Evolutionary conservation across 1,139 yeast genomes (phyloP).

Genomic region (Geotrichum restrictum): DNA sequence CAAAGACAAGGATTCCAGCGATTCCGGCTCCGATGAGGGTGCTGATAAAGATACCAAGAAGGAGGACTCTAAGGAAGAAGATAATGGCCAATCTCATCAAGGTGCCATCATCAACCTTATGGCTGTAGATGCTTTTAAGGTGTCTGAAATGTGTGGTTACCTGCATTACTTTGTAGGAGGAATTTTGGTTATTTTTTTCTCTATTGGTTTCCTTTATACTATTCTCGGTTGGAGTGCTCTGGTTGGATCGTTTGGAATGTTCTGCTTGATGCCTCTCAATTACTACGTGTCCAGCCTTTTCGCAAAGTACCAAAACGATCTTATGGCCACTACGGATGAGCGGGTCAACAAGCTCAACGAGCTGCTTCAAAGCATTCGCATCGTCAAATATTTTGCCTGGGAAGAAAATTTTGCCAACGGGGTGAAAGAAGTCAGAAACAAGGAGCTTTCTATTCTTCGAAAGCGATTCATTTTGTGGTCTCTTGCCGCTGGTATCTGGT

Average conservation of each 20-base stretch:
- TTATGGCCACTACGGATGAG: slow-evolving; percentile 79
- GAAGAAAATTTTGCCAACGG: slow-evolving; percentile 76
- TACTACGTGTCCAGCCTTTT: slow-evolving; percentile 60
- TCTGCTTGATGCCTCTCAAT: slow-evolving; percentile 68
- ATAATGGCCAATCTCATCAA: slow-evolving; percentile 59
- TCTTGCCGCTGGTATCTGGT: slow-evolving; percentile 64
- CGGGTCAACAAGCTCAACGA: slow-evolving; percentile 92
- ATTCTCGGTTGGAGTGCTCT: slow-evolving; percentile 87
- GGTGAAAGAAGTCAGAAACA: slow-evolving; percentile 66
- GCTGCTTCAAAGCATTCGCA: slow-evolving; percentile 87
- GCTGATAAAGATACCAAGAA: slow-evolving; percentile 37
- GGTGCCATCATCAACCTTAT: slow-evolving; percentile 92
- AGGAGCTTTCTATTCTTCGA: slow-evolving; percentile 60
- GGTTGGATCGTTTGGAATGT: slow-evolving; percentile 69
- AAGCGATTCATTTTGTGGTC: slow-evolving; percentile 68
- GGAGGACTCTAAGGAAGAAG: slow-evolving; percentile 33
- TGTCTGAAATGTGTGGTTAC: slow-evolving; percentile 81
- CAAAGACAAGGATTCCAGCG: slow-evolving; percentile 22
- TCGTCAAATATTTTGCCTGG: slow-evolving; percentile 96
- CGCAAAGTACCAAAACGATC: slow-evolving; percentile 64
- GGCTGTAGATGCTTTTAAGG: slow-evolving; percentile 94
- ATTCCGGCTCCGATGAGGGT: slow-evolving; percentile 18
- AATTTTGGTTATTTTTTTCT: slow-evolving; percentile 61
- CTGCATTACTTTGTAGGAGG: slow-evolving; percentile 77
- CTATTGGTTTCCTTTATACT: slow-evolving; percentile 61